Evolutionary conservation across 352 stramenopile genomes (phyloP).

Genomic region (Phytophthora megakarya): DNA sequence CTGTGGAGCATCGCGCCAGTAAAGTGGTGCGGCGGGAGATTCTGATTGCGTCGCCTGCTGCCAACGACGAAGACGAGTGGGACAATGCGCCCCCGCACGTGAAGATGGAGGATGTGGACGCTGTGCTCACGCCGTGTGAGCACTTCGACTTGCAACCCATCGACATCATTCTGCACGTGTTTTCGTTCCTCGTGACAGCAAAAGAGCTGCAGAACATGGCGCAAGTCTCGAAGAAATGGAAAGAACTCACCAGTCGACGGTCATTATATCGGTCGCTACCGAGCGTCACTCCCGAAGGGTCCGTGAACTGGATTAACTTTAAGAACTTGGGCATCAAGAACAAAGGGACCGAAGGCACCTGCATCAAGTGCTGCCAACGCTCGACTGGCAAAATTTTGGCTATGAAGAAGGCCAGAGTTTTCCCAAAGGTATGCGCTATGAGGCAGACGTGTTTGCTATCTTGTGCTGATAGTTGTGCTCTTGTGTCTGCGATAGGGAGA

Average conservation of each 20-base stretch:
- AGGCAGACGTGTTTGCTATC: not conserved
- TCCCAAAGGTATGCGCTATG: constrained; percentile 65
- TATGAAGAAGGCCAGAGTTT: constrained; percentile 90
- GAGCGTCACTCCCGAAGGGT: constrained; percentile 70
- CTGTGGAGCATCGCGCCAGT: constrained; percentile 82
- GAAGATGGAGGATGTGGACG: constrained; percentile 42
- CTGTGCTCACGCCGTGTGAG: constrained; percentile 50
- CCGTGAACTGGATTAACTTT: constrained; percentile 89
- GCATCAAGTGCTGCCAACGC: constrained; percentile 87
- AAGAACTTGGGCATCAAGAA: constrained; percentile 91
- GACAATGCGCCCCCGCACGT: constrained; percentile 44
- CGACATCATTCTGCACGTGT: constrained; percentile 89
- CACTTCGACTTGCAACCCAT: constrained; percentile 87
- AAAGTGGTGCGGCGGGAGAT: constrained; percentile 87
- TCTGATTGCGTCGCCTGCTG: constrained; percentile 77
- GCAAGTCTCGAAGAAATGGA: constrained; percentile 81
- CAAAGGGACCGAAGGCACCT: constrained; percentile 89
- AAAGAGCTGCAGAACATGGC: constrained; percentile 76
- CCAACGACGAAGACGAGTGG: constrained; percentile 82
- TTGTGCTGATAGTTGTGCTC: constrained; percentile 15
- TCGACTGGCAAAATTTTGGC: constrained; percentile 85
- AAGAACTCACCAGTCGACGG: constrained; percentile 69
- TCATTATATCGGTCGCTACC: constrained; percentile 75
- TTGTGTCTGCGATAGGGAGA: constrained; percentile 59
- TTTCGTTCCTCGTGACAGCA: constrained; percentile 81